phyloP scores from a whole-genome alignment of 345 rosid genomes.

The Clausena lansium region DNA sequence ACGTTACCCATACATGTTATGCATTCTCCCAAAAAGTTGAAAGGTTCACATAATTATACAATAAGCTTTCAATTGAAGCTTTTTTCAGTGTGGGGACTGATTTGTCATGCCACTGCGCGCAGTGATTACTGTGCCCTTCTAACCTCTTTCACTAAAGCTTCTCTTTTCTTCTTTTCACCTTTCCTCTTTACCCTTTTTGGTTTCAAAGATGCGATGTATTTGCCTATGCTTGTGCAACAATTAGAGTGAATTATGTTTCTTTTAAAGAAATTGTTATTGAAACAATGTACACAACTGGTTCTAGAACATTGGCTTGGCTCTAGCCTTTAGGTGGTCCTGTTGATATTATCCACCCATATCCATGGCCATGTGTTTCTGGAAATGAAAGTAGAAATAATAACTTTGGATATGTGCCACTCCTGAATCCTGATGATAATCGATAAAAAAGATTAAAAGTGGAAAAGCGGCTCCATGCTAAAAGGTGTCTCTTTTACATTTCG shows the following conservation, averaged over 20 bases:
- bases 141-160: conserved; percentile 16
- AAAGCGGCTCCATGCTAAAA: conserved; percentile 23
- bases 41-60: background rate
- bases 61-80: no score
- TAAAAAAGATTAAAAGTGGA: conserved; percentile 12
- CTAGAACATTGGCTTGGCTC: background rate
- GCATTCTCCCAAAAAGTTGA: conserved; percentile 7
- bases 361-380: conserved; percentile 21
- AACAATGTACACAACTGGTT: background rate
- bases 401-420: conserved; percentile 15
- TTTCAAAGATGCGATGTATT: background rate
- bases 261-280: no score
- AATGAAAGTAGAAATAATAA: background rate
- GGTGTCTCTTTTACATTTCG: conserved; percentile 7
- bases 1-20: background rate
- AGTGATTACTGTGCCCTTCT: conserved; percentile 14
- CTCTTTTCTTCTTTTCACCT: background rate
- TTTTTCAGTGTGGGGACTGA: conserved; percentile 15
- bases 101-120: conserved; percentile 5
- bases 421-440: conserved; percentile 10
- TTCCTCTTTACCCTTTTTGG: background rate
- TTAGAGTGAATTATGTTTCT: background rate
- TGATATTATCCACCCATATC: background rate
- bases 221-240: background rate
- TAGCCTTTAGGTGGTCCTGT: conserved; percentile 9